Evolutionary conservation across 352 stramenopile species (phyloP), one percentile per base, ranked within the genome.

Genomic region (Pythium insidiosum): DNA sequence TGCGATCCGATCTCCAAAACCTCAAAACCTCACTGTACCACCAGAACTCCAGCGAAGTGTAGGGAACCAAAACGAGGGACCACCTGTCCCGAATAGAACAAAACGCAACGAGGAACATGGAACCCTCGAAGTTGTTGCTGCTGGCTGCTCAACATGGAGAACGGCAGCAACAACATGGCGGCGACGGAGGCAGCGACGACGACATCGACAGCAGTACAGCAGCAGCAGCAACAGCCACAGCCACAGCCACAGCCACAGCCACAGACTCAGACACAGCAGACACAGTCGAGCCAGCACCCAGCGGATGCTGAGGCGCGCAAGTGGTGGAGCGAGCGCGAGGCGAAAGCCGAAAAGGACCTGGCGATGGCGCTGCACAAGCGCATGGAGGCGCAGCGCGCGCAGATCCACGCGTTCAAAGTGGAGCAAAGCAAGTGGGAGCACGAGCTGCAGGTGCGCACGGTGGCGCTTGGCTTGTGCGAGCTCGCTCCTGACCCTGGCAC

Each of bases 381-480:
- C 16, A 74, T 91, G 60, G 76, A 88, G 34, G 66, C 68, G 24
- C 79, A 89, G 50, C 66, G 72, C 15, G 63, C 65, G 37, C 73
- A 91, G 56, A 64, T 88, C 15, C 62, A 81, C 34, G 71, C 79
- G 44, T 88, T 88, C 58, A 87, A 88, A 58, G 68, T 66, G 38
- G 72, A 91, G 55, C 75, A 88, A 42, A 77, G 61, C 69, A 91
- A 91, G 42, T 88, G 72, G 75, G 73, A 91, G 45, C 74, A 86
- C 26, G 68, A 85, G 56, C 48, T 91, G 51, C 72, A 84, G 63
- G 66, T 77, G 1, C 15, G 33, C n/a, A n/a, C n/a, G n/a, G n/a
- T n/a, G n/a, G n/a, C n/a, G n/a, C n/a, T n/a, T n/a, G n/a, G n/a
- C n/a, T n/a, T n/a, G n/a, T n/a, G n/a, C n/a, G n/a, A n/a, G n/a